These are phyloP conservation scores for Prunus mira DNA, from an alignment of 306 rosid genomes.

Conservation along the genomic window DNA sequence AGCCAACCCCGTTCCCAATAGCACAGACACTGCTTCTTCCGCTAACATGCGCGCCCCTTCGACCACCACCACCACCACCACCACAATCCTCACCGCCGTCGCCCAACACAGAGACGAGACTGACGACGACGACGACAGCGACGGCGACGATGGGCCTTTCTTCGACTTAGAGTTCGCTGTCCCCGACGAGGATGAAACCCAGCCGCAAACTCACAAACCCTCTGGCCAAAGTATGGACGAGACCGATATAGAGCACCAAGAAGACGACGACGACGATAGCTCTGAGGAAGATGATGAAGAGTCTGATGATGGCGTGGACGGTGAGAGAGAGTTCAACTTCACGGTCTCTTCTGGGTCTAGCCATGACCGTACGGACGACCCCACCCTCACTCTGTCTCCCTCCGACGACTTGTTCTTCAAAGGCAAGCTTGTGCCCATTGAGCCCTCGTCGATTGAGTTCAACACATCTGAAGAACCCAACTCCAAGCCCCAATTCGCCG, in stretches of 20 bases:
- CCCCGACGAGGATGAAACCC: constrained; percentile 52
- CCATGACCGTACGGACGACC: constrained; percentile 63
- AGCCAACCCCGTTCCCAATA: background rate
- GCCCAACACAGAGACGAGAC: constrained; percentile 22
- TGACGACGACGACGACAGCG: constrained; percentile 31
- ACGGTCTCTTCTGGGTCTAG: constrained; percentile 66
- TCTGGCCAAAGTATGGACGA: constrained; percentile 5
- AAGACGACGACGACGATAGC: constrained; percentile 5
- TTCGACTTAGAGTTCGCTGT: constrained; percentile 82
- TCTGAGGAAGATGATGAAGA: constrained; percentile 23
- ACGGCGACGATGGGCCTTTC: constrained; percentile 77
- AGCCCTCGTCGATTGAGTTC: constrained; percentile 40
- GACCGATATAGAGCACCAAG: constrained; percentile 6
- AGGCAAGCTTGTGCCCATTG: constrained; percentile 69
- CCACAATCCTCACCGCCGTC: constrained; percentile 43
- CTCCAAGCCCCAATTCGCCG: constrained; percentile 57
- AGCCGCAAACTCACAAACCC: constrained; percentile 7
- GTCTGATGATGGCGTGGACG: constrained; percentile 20
- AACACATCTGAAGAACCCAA: constrained; percentile 54
- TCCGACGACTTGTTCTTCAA: constrained; percentile 68
- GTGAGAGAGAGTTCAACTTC: constrained; percentile 65
- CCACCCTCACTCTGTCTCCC: constrained; percentile 70
- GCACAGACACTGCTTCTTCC: background rate
- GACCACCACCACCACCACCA: constrained; percentile 14
- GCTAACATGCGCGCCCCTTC: background rate